Evolutionary conservation across 108 stramenopile species (phyloP).

Genomic region (Schizochytrium sp.): DNA sequence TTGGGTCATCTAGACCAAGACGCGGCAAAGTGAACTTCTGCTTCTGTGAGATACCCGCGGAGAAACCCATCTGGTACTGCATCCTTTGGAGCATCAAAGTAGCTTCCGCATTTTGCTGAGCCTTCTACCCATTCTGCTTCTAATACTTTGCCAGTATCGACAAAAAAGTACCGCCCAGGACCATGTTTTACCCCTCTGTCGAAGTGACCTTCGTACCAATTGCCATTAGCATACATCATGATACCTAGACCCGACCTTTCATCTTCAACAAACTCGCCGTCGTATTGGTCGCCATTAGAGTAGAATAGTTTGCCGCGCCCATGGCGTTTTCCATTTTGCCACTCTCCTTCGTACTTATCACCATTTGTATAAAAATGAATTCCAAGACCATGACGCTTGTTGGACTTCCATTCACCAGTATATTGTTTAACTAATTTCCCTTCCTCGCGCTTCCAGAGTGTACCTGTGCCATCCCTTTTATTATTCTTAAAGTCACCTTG

Average conservation of each 20-base stretch:
- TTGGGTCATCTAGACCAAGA: not conserved
- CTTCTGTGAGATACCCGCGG: not conserved
- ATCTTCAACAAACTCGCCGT: conserved; percentile 74
- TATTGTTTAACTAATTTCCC: conserved; percentile 72
- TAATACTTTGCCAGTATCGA: conserved; percentile 71
- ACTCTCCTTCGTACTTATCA: conserved; percentile 76
- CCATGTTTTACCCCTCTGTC: conserved; percentile 74
- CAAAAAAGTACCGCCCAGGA: conserved; percentile 73
- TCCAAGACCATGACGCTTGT: conserved; percentile 72
- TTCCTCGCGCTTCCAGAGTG: conserved; percentile 65
- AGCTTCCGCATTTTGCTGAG: conserved; percentile 73
- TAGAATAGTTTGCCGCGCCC: conserved; percentile 75
- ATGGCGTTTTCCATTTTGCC: conserved; percentile 66
- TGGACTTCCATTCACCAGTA: conserved; percentile 77
- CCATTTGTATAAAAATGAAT: conserved; percentile 70
- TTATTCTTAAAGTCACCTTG: conserved; percentile 80
- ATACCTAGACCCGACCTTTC: conserved; percentile 73
- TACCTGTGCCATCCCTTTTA: conserved; percentile 83
- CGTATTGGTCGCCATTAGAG: conserved; percentile 75
- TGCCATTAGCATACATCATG: conserved; percentile 70
- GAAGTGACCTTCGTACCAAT: conserved; percentile 74
- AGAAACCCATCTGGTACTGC: not conserved
- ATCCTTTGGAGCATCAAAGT: not conserved
- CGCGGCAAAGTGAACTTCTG: not conserved
- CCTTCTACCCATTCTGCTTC: conserved; percentile 77